Evolutionary conservation across 2,329 filamentous ascomycete genomes (phyloP), one percentile per base, ranked within the genome.

Genomic region (Ascochyta fabae): DNA sequence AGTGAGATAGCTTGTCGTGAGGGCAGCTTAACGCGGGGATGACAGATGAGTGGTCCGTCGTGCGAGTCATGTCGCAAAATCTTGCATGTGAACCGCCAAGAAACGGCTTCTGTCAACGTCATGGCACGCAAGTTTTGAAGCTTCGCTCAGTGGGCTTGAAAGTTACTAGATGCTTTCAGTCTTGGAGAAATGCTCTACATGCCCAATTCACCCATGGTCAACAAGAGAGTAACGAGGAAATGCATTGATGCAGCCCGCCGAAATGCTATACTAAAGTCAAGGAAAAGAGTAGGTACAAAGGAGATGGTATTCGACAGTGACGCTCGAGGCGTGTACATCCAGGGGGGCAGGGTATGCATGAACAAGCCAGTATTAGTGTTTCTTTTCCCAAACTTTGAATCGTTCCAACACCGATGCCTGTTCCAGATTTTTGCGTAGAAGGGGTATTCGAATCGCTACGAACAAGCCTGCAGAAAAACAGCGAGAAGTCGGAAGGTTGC

Each of bases 311-410:
- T 65, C 53, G 62, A 62, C 66, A 57, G 59, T 60, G 47, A 51
- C 47, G 53, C 53, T 39, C 43, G 26, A 47, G 26, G 53, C 48
- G 53, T 51, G 19, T 56, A 56, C 53, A 51, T 56, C 53, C 23
- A 19, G 59, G 62, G 58, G 60, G 58, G 51, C 48, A 57, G 58
- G 62, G 55, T 66, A 65, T 62, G 62, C 65, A 64, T 68, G 58
- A 53, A 52, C 56, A 53, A 60, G 60, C 59, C 65, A 70, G 61
- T 66, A 72, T 71, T 72, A 71, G 60, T 66, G 63, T 62, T 60
- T 56, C 65, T 61, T 61, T 58, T 54, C 54, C 53, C 51, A 60
- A 53, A 53, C 51, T 56, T 50, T 27, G 45, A 54, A 54, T 47
- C 53, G 50, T 58, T 40, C 55, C 57, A 48, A 59, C 56, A 56